Evolutionary conservation across 306 rosid species (phyloP).

Genomic region (Trifolium subterraneum): DNA sequence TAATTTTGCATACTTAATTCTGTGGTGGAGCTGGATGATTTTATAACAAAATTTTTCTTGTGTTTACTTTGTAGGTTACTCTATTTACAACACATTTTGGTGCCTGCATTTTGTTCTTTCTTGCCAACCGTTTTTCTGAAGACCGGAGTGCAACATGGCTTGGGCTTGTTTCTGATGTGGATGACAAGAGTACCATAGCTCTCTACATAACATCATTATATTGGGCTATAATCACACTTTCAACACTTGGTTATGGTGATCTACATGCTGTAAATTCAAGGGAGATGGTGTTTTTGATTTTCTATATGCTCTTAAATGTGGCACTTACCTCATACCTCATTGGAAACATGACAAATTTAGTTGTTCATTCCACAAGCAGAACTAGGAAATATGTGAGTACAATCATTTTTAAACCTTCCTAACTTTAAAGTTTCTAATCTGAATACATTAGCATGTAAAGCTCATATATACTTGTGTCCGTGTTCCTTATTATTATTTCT

Average conservation of each 20-base stretch:
- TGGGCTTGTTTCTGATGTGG: slow-evolving; percentile 13
- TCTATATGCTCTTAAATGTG: slow-evolving; percentile 61
- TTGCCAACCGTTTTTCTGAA: slow-evolving; percentile 36
- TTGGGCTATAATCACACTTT: slow-evolving; percentile 75
- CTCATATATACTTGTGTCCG: no score
- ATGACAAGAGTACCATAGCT: not conserved
- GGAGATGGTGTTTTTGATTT: slow-evolving; percentile 61
- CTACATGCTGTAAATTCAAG: slow-evolving; percentile 67
- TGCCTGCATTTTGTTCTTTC: slow-evolving; percentile 65
- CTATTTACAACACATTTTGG: slow-evolving; percentile 65
- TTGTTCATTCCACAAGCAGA: slow-evolving; percentile 74
- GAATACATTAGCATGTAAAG: no score
- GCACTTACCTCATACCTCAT: slow-evolving; percentile 71
- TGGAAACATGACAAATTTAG: slow-evolving; percentile 89
- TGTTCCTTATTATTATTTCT: not conserved
- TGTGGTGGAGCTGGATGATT: not conserved
- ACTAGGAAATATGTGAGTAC: slow-evolving; percentile 77
- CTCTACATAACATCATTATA: slow-evolving; percentile 65
- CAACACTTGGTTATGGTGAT: slow-evolving; percentile 85
- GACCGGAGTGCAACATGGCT: slow-evolving; percentile 59
- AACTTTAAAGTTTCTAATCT: not conserved
- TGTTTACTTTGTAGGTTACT: slow-evolving; percentile 64
- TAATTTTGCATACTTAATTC: slow-evolving; percentile 12
- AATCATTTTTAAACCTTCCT: slow-evolving; percentile 9
- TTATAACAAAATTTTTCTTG: not conserved